Evolutionary conservation across 2,329 filamentous ascomycete genomes (phyloP), one percentile per base, ranked within the genome.

Genomic region (Ophiocordyceps camponoti-saundersi): DNA sequence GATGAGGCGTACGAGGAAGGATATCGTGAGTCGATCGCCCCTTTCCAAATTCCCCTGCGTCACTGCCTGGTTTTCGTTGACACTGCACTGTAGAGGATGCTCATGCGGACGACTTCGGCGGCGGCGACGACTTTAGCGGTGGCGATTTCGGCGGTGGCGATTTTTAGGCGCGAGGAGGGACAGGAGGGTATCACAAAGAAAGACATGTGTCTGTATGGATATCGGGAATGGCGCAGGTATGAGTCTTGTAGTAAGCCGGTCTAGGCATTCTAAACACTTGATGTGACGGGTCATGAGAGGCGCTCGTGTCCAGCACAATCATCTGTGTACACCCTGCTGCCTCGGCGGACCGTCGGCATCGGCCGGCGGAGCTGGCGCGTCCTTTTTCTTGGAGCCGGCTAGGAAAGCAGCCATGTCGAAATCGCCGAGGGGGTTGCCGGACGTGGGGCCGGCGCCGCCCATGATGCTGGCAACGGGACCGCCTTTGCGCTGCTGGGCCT

Each of bases 401-500:
- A 84, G 66, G 58, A 78, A 83, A 8, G 70, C 69, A 2, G 77
- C 77, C 71, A 80, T 72, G 55, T 80, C 77, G 51, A 80, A 79
- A 60, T 69, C 70, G 49, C 67, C 67, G 46, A 75, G 65, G 1
- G 72, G 66, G 54, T 65, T 74, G 44, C 60, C 58, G 12, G 50
- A 53, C 15, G 55, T 53, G 47, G 58, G 54, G 3, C 53, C 34
- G 15, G 34, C 52, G 42, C 48, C 57, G 42, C 55, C 67, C 50
- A 78, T 68, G 55, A 78, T 56, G 59, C 75, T 70, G 51, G 71
- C 73, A 53, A 89, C 32, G 40, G 45, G 69, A 1, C 83, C 78
- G 53, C 78, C 80, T 52, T 77, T 76, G 66, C 88, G 87, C 63
- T 92, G 87, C 58, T 87, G 82, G 57, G 87, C 85, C 62, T 95